phyloP scores from a whole-genome alignment of 805 yeast species.

The Metschnikowia gruessii region DNA sequence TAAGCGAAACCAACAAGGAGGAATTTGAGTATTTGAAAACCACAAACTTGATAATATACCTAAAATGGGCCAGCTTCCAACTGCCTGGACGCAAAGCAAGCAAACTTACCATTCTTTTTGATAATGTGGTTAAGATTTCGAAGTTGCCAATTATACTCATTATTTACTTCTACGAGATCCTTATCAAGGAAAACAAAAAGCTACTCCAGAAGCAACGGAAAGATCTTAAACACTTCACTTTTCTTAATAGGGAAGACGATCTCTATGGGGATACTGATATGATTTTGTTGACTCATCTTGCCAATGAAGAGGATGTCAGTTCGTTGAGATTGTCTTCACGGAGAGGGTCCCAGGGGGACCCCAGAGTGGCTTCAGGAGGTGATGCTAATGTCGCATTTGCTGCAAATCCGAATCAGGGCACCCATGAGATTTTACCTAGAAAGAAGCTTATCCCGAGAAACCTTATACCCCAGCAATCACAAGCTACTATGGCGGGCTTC shows the following conservation, averaged over 20 bases:
- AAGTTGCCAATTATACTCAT: slow-evolving; percentile 36
- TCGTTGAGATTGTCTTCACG: slow-evolving; percentile 26
- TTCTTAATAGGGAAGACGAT: slow-evolving; percentile 31
- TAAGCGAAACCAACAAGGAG: slow-evolving; percentile 32
- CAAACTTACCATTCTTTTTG: slow-evolving; percentile 13
- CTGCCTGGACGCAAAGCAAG: slow-evolving; percentile 12
- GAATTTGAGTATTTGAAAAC: slow-evolving; percentile 42
- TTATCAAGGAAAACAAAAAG: slow-evolving; percentile 20
- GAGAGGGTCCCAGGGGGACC: slow-evolving; percentile 24
- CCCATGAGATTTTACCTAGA: background rate
- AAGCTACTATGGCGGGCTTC: slow-evolving; percentile 33
- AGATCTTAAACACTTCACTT: slow-evolving; percentile 35
- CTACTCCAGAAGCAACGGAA: slow-evolving; percentile 19
- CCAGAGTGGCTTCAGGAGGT: slow-evolving; percentile 6
- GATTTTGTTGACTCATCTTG: slow-evolving; percentile 19
- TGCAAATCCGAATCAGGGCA: background rate
- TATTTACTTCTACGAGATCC: slow-evolving; percentile 34
- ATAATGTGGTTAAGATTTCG: slow-evolving; percentile 26
- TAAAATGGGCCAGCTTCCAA: slow-evolving; percentile 30
- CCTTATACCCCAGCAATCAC: slow-evolving; percentile 30
- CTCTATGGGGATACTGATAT: slow-evolving; percentile 32
- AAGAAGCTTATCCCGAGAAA: background rate
- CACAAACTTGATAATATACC: slow-evolving; percentile 36
- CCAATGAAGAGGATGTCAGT: slow-evolving; percentile 25
- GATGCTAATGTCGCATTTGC: slow-evolving; percentile 7